phyloP scores from a whole-genome alignment of 2,329 filamentous ascomycete genomes.

The Penicillium freii region DNA sequence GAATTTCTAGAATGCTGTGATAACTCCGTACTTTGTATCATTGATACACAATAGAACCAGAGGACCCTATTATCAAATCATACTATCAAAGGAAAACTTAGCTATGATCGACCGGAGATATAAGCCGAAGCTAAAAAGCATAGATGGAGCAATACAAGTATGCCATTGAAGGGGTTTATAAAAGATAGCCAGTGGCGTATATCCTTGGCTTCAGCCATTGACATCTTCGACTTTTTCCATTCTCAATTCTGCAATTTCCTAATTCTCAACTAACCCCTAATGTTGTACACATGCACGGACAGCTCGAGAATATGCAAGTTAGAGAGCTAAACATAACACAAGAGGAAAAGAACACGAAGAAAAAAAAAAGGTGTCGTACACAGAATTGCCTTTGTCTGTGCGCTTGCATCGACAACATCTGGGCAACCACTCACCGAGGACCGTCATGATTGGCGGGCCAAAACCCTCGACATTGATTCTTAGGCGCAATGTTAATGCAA shows the following conservation, averaged over 20 bases:
- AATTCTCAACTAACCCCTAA: background rate
- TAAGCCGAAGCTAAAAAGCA: background rate
- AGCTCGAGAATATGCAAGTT: background rate
- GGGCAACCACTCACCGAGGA: background rate
- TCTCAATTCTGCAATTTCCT: background rate
- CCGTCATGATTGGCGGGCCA: conserved; percentile 13
- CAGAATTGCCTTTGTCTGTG: conserved; percentile 14
- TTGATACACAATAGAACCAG: too few relatives aligned
- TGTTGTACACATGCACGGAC: background rate
- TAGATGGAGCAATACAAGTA: background rate
- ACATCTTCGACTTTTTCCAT: background rate
- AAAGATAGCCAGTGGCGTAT: background rate
- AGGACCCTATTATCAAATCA: background rate
- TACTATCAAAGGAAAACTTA: background rate
- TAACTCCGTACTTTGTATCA: background rate
- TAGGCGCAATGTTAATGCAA: background rate
- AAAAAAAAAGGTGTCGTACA: background rate
- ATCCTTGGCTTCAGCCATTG: background rate
- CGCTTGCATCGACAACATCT: conserved; percentile 8
- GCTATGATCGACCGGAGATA: background rate
- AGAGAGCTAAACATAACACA: background rate
- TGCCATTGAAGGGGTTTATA: background rate
- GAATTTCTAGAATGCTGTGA: background rate
- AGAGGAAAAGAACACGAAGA: too few relatives aligned
- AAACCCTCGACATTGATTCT: conserved; percentile 4